Evolutionary conservation across 371 early-diverging fungal genomes (phyloP), one percentile per base, ranked within the genome.

Genomic region (Choanephora cucurbitarum): DNA sequence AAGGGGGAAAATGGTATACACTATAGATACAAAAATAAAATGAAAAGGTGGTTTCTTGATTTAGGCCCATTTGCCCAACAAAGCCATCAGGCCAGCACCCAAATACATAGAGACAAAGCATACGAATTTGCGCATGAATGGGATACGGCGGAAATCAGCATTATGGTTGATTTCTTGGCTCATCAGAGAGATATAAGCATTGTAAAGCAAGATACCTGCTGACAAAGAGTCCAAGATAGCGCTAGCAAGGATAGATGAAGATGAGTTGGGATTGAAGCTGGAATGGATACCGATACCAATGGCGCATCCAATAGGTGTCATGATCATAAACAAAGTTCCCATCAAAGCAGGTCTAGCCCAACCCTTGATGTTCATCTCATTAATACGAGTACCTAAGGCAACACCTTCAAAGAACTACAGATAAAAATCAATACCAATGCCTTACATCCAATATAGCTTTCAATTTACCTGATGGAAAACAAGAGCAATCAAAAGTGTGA

Each of bases 381-480:
- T 81, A 40, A 87, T 69, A 23, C 87, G 68, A 0, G 83, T 78
- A 21, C 87, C 87, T 19, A 87, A 60, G 0, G 87, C 85, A 41
- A 87, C 46, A 11, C 85, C 87, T 69, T 85, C 86, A 53, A 87
- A 86, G 58, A 84, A 83, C 76, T 86, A 45, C 2, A 21, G 14
- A 22, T 5, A 22, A 17, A 7, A 37, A 34, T 49, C 9, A 17
- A 37, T 19, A 50, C 21, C 1, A 44, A 39, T 23, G 18, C 10
- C 24, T 10, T 28, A 7, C 24, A 45, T 13, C 14, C 5, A 19
- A 34, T 9, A 24, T 18, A 52, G n/a, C 9, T n/a, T 24, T 33
- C 32, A n/a, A 9, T 15, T 64, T 73, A 80, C 80, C 75, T 96
- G 95, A 72, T 96, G 97, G 77, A 95, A 94, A 18, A 81, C 78